Evolutionary conservation across 306 rosid species (phyloP).

Genomic region (Coriaria nepalensis): DNA sequence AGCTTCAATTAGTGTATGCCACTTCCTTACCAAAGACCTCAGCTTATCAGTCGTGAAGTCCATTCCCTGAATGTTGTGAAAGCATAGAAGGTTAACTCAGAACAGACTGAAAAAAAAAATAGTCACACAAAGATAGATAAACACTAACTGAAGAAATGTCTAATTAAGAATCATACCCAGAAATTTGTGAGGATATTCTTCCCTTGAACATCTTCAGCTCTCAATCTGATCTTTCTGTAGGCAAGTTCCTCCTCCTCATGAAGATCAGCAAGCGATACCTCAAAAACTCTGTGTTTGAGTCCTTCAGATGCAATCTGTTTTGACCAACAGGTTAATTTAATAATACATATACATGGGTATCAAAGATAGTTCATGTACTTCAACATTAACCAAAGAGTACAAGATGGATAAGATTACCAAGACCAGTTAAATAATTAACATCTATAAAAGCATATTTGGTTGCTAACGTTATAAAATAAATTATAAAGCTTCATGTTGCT

Average conservation of each 20-base stretch:
- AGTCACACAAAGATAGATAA: not conserved
- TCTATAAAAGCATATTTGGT: not conserved
- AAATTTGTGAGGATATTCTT: constrained; percentile 75
- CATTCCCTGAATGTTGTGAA: constrained; percentile 48
- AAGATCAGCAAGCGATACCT: constrained; percentile 87
- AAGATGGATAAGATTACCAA: no score
- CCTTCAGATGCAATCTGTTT: constrained; percentile 92
- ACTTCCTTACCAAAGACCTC: constrained; percentile 77
- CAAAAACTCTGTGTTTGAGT: constrained; percentile 87
- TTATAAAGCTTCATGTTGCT: no score
- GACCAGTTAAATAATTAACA: not conserved
- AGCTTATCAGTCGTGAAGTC: constrained; percentile 76
- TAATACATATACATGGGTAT: not conserved
- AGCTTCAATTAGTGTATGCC: constrained; percentile 90
- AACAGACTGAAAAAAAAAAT: not conserved
- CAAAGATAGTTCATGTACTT: not conserved
- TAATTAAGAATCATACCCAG: constrained; percentile 65
- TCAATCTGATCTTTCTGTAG: constrained; percentile 82
- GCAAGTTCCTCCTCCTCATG: constrained; percentile 91
- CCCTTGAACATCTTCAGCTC: constrained; percentile 95
- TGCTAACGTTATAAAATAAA: no score
- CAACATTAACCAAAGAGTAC: not conserved
- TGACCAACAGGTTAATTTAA: not conserved
- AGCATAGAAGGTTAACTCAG: not conserved
- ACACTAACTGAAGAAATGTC: not conserved